Percentiles rank a stretch among this genome's conserved stretches.
Evolutionary conservation across 2,329 filamentous ascomycete genomes (phyloP).

Genomic region (Talaromyces funiculosus): DNA sequence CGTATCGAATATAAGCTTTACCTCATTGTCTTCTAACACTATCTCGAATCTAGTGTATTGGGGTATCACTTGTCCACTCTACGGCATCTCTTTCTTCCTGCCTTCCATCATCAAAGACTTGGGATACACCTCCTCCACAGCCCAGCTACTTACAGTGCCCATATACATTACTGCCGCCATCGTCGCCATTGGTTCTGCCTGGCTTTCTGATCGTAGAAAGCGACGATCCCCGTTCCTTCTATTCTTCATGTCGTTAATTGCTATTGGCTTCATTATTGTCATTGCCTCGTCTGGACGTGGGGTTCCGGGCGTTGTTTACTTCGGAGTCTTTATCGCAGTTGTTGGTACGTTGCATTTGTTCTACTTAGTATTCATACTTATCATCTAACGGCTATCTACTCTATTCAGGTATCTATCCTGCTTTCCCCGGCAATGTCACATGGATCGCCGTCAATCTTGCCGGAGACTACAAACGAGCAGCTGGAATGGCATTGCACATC

Average conservation of each 20-base stretch:
- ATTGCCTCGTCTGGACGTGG: slow-evolving; percentile 30
- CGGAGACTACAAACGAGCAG: slow-evolving; percentile 52
- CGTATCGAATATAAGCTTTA: slow-evolving; percentile 11
- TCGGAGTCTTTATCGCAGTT: slow-evolving; percentile 44
- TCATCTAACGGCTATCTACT: neutral
- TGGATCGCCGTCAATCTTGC: slow-evolving; percentile 57
- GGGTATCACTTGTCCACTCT: slow-evolving; percentile 39
- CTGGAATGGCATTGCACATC: slow-evolving; percentile 61
- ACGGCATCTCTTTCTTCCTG: slow-evolving; percentile 37
- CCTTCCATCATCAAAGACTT: slow-evolving; percentile 40
- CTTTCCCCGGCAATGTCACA: slow-evolving; percentile 45
- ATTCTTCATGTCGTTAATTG: slow-evolving; percentile 48
- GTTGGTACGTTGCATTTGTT: slow-evolving; percentile 29
- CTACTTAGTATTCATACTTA: neutral
- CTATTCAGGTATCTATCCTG: slow-evolving; percentile 38
- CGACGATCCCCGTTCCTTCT: slow-evolving; percentile 54
- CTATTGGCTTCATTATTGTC: slow-evolving; percentile 53
- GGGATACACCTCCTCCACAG: slow-evolving; percentile 35
- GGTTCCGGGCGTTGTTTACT: slow-evolving; percentile 42
- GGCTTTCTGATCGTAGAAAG: slow-evolving; percentile 52
- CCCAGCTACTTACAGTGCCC: slow-evolving; percentile 38
- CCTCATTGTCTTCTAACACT: neutral
- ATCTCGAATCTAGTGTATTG: slow-evolving; percentile 32
- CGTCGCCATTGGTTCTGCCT: slow-evolving; percentile 43
- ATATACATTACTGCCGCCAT: slow-evolving; percentile 38